phyloP scores from a whole-genome alignment of 331 rosid species.

The Cucumis variabilis region DNA sequence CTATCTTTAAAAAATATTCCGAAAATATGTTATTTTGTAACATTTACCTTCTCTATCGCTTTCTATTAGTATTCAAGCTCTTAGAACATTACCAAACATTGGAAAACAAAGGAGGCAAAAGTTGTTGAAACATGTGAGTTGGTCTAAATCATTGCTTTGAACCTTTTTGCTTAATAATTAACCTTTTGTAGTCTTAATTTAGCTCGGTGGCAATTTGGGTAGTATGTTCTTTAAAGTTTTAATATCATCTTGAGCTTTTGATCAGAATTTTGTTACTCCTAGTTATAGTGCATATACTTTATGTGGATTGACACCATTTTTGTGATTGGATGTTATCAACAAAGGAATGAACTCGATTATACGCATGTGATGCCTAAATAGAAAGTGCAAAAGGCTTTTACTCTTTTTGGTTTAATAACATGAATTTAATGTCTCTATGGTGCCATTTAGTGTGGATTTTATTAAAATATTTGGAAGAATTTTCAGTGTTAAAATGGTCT shows the following conservation, averaged over 20 bases:
- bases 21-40: too few relatives aligned
- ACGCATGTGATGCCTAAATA: conserved; percentile 89
- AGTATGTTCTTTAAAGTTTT: not conserved
- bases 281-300: too few relatives aligned
- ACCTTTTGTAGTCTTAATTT: not conserved
- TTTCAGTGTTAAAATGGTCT: conserved; percentile 37
- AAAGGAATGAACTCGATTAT: conserved; percentile 97
- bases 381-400: conserved; percentile 43
- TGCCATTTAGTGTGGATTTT: conserved; percentile 49
- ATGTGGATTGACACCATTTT: conserved; percentile 12
- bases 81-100: conserved; percentile 93
- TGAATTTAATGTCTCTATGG: conserved; percentile 65
- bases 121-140: conserved; percentile 94
- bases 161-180: not conserved
- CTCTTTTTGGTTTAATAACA: conserved; percentile 52
- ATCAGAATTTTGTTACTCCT: not conserved
- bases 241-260: not conserved
- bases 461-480: conserved; percentile 62
- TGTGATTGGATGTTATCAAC: conserved; percentile 58
- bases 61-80: too few relatives aligned
- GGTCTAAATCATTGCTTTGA: not conserved
- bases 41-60: too few relatives aligned
- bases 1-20: too few relatives aligned
- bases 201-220: conserved; percentile 10
- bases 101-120: conserved; percentile 91